Evolutionary conservation across 176 grass and related monocot genomes (phyloP), one percentile per base, ranked within the genome.

Genomic region (Neostapfia colusana): DNA sequence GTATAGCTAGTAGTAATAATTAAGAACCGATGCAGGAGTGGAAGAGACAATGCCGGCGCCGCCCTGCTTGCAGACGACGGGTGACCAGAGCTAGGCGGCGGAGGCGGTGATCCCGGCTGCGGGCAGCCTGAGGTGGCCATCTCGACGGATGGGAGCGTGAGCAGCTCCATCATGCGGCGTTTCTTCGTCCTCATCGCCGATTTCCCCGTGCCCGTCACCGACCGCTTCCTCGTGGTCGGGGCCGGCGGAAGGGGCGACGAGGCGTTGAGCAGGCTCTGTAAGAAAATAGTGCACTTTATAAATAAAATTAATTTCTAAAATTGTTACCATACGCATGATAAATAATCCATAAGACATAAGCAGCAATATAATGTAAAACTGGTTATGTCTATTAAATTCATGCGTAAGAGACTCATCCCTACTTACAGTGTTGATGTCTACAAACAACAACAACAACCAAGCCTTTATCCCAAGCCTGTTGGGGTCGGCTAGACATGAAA

Each of bases 61-160:
- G n/a, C n/a, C n/a, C n/a, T n/a, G n/a, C n/a, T n/a, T 66, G 8
- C 31, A 7, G 43, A 18, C 8, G 65, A 9, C 7, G 10, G 36
- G 49, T 8, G 63, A 69, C 44, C 13, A 26, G 10, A 56, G 50
- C 58, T 14, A 53, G 68, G 16, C 0, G 34, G 51, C 34, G 10
- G 65, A 2, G 0, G n/a, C 8, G 23, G 3, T 58, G 55, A 26
- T 54, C 18, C 55, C 6, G 49, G 13, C 18, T 23, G 34, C 10
- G 56, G 40, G 75, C 59, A 79, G 53, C 50, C 46, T 25, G 31
- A 40, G 31, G 62, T 62, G 39, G 23, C 46, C 56, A 53, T 70
- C 43, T 89, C 77, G 59, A 84, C 1, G 72, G 84, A 87, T 20
- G 87, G 84, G 58, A 81, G 37, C 73, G 84, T 82, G 81, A 81